A percentile compares a stretch with the other conserved stretches of the same genome.
These are phyloP conservation scores for Pseudopyricularia javanii DNA, from an alignment of 2,329 filamentous ascomycete genomes.

Conservation along the genomic window DNA sequence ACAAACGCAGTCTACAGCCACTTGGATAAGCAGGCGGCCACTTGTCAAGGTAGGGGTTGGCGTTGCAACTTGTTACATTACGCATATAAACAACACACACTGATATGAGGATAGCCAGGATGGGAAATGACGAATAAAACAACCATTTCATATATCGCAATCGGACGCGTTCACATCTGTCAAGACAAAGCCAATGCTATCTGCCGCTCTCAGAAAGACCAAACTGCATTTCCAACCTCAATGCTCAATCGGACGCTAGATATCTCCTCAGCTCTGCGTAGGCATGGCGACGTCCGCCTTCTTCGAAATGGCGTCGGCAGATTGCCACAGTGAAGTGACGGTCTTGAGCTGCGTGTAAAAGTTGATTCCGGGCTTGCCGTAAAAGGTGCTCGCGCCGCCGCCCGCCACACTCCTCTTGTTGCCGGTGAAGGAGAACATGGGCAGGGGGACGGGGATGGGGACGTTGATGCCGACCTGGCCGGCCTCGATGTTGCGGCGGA, in stretches of 20 bases:
- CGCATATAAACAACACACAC: too few relatives aligned
- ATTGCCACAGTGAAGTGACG: constrained; percentile 83
- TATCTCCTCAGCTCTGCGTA: constrained; percentile 25
- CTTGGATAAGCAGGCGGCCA: too few relatives aligned
- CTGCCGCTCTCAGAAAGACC: too few relatives aligned
- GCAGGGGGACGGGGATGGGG: constrained; percentile 60
- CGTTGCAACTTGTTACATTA: too few relatives aligned
- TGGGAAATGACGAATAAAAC: too few relatives aligned
- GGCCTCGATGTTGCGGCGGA: constrained; percentile 71
- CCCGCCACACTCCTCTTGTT: constrained; percentile 89
- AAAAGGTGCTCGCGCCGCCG: constrained; percentile 87
- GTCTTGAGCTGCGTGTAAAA: constrained; percentile 99
- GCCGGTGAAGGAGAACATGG: constrained; percentile 62
- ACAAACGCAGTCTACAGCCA: too few relatives aligned
- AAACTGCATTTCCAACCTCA: too few relatives aligned
- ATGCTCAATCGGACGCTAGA: too few relatives aligned
- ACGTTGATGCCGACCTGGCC: constrained; percentile 82
- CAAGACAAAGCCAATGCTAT: too few relatives aligned
- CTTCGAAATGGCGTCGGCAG: constrained; percentile 69
- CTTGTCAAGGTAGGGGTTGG: too few relatives aligned
- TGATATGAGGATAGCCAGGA: neutral
- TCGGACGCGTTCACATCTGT: too few relatives aligned
- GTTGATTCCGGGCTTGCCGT: constrained; percentile 80
- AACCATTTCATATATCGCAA: too few relatives aligned
- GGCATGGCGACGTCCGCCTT: constrained; percentile 90